Evolutionary conservation across 306 rosid species (phyloP), one percentile per base, ranked within the genome.

Genomic region (Begonia peltatifolia): DNA sequence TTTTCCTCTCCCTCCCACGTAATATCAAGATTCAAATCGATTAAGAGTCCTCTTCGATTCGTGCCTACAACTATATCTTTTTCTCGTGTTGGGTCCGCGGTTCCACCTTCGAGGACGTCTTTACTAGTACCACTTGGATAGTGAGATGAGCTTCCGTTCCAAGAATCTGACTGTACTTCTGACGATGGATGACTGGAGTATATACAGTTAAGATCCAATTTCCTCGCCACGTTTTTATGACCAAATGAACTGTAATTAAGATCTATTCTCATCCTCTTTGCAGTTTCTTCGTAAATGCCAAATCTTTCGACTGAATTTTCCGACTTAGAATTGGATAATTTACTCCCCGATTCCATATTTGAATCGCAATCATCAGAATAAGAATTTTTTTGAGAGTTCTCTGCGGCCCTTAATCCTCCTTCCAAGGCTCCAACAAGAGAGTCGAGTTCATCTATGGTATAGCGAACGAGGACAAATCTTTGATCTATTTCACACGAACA

Each of bases 381-480:
- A 50, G 76, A 79, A 76, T 58, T 71, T 50, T 59, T 55, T 67
- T 47, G 53, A 12, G 68, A 41, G 56, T 53, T 64, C 59, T 53
- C 54, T 35, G 71, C 68, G 54, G 54, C 69, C 87, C 84, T 66
- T 12, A 64, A 35, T 22, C 58, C 64, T 57, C 90, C 95, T 80
- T 80, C 84, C 57, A 89, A 73, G 36, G 89, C 95, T 66, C 69
- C 75, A 56, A 76, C 69, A 55, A 89, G 70, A 48, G 53, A 63
- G 52, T 70, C 79, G 62, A 89, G 69, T 47, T 89, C 94, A 59
- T 49, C 47, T 30, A 68, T 48, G 44, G 75, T 60, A 68, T 75
- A 71, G 20, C 90, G 92, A 54, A 71, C 65, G 36, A 89, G 83
- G 55, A 80, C 76, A 72, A 67, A 68, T 64, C 63, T 76, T 57